Percentiles rank a stretch among this genome's conserved stretches.
These are phyloP conservation scores for Leccinum variicolor DNA, from an alignment of 768 basidiomycete species.

Conservation along the genomic window DNA sequence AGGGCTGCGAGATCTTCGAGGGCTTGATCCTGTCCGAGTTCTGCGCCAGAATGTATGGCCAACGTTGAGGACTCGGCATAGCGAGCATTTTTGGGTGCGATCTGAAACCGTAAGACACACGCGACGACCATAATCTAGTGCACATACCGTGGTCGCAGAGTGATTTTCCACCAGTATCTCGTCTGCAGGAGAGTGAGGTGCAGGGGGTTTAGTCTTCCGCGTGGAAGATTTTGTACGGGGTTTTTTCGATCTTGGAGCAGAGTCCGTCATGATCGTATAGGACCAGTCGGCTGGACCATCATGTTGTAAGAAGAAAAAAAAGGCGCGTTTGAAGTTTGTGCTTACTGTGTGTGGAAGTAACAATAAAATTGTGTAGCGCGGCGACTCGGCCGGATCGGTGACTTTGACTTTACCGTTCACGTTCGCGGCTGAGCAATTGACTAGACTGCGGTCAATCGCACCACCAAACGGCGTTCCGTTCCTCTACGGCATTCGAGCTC, in stretches of 20 bases:
- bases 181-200: constrained; percentile 6
- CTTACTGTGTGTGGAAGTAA: background rate
- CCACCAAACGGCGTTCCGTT: background rate
- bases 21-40: constrained; percentile 56
- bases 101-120: constrained; percentile 29
- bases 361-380: background rate
- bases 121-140: no score
- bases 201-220: constrained; percentile 16
- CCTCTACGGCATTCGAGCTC: background rate
- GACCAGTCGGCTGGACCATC: background rate
- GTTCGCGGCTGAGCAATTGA: no score
- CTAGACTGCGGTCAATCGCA: background rate
- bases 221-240: constrained; percentile 45
- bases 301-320: background rate
- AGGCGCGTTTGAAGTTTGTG: background rate
- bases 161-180: constrained; percentile 26
- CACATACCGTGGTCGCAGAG: constrained; percentile 18
- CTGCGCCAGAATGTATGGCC: constrained; percentile 64
- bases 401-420: background rate
- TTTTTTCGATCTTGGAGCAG: constrained; percentile 50
- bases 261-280: constrained; percentile 40
- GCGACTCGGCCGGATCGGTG: constrained; percentile 14
- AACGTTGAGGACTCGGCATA: constrained; percentile 63
- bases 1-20: constrained; percentile 47
- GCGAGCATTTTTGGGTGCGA: constrained; percentile 50